Percentiles rank a stretch among this genome's conserved stretches.
These are phyloP conservation scores for Omphalotus guepiniiformis DNA, from an alignment of 768 basidiomycete species.

Conservation along the genomic window DNA sequence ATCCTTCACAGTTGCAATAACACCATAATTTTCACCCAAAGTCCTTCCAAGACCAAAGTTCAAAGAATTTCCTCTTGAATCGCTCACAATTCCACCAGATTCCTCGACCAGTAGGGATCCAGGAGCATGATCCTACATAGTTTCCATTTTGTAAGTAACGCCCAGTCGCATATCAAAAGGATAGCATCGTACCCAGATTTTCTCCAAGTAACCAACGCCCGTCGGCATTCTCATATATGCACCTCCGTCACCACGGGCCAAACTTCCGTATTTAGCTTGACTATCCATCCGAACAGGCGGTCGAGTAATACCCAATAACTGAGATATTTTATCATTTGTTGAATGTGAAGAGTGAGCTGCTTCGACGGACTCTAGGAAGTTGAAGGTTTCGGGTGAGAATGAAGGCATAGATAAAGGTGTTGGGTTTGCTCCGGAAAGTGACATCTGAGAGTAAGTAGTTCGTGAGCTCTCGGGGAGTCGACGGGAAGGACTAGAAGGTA, in stretches of 20 bases:
- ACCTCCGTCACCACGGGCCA: slow-evolving; percentile 83
- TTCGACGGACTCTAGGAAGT: slow-evolving; percentile 90
- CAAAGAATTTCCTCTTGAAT: slow-evolving; percentile 73
- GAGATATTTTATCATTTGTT: slow-evolving; percentile 71
- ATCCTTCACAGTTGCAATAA: slow-evolving; percentile 76
- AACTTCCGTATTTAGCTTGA: slow-evolving; percentile 90
- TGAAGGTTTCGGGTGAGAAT: slow-evolving; percentile 43
- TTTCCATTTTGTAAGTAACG: too few species aligned
- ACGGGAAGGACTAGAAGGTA: not conserved
- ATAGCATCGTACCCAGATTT: slow-evolving; percentile 80
- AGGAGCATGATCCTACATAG: slow-evolving; percentile 79
- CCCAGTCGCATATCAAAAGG: too few species aligned
- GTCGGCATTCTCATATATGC: slow-evolving; percentile 80
- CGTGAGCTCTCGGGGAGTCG: not conserved
- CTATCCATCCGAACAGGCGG: slow-evolving; percentile 86
- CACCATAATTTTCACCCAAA: slow-evolving; percentile 80
- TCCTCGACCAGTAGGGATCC: slow-evolving; percentile 83
- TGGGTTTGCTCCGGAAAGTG: slow-evolving; percentile 47
- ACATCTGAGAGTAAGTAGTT: slow-evolving; percentile 37
- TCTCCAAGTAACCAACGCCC: slow-evolving; percentile 77
- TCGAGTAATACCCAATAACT: slow-evolving; percentile 59
- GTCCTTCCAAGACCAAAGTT: slow-evolving; percentile 87
- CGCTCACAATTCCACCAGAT: slow-evolving; percentile 84
- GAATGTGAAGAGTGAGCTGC: slow-evolving; percentile 88
- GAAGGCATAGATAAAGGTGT: slow-evolving; percentile 47